Base-by-base conservation (phyloP, 768 basidiomycete species). In the Infundibulicybe gibba region DNA sequence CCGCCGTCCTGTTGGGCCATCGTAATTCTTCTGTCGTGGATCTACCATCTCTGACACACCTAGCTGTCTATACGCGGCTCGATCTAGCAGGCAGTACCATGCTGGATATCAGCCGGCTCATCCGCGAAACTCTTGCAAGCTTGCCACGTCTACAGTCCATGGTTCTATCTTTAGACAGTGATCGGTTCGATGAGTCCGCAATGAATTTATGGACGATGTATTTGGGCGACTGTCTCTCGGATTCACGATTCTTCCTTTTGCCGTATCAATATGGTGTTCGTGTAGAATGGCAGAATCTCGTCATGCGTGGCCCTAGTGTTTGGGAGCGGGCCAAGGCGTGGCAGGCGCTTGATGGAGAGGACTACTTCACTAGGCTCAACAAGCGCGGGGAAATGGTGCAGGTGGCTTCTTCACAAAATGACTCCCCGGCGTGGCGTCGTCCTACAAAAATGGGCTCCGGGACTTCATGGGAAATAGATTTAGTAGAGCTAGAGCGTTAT, bases 11-110 rank as follows among this genome's bases (percentile, higher is more conserved):
- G 13, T 45, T 48, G 15, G 66, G 64, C 13, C 61, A 65, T 43
- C 61, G 60, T 11, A 52, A 53, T 17, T 65, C 68, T 11, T 57
- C 57, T 39, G 56, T 69, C 20, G 50, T 56, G 10, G 65, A 69
- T 50, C 55, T 68, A 13, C 61, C 64, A 0, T 43, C 45, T 16
- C 55, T 70, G 3, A 69, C 64, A 2, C 66, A 69, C 41, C 60
- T 70, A 5, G 65, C 64, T 14, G 62, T 65, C 2, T 57, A 61
- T 43, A 61, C 67, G 6, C 65, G 62, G 17, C 31, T 56, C 2
- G 50, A 61, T 17, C 51, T 63, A 16, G 47, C 56, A 3, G 53
- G 48, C 16, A 38, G 40, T n/a, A 57, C 51, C 0, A 50, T 51
- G 8, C 41, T 49, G 5, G 54, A 56, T 11, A 43, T 61, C 33